Base-by-base conservation (phyloP, 345 rosid genomes). In the Capsella bursapastoris region DNA sequence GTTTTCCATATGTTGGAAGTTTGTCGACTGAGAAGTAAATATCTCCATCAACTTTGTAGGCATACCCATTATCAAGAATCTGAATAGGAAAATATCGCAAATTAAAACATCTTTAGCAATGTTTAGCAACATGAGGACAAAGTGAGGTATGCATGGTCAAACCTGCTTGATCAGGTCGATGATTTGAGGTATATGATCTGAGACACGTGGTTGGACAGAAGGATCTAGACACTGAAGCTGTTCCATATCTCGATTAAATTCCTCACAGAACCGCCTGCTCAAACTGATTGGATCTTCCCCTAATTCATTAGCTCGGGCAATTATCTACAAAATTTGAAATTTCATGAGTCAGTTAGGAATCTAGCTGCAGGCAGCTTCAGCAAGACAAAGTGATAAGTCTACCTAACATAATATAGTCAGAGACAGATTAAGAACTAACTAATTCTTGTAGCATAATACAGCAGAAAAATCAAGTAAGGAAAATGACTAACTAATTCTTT, bases 171-270 rank as follows among this genome's bases (percentile, higher is more conserved):
- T 95, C 87, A 95, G 81, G 78, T 92, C 84, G 18, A 92, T 79
- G 65, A 95, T 95, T 51, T 95, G 97, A 65, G 92, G 86, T 84
- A 91, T 87, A 79, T 95, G 99, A 83, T 90, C 91, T 0, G 99
- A 95, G 41, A 92, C 99, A 2, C 93, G 84, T 4, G 99, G 99
- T 64, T 95, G 89, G 32, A 84, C 84, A 59, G 92, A 88, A 68
- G 99, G 97, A 28, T 87, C 81, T 66, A 95, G 64, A 83, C 99
- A 95, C 50, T 82, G 87, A 71, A 95, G 97, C 75, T 76, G 77
- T 45, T 69, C 77, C 97, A 95, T 89, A 79, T 95, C 99, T 47
- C 63, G 79, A 66, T 79, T 82, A 76, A 95, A 95, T 73, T 95
- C 97, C 43, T 89, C 84, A 69, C 97, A 95, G 85, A 80, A 92